Base-by-base conservation (phyloP, 306 rosid species). In the Cicer yamashitae region DNA sequence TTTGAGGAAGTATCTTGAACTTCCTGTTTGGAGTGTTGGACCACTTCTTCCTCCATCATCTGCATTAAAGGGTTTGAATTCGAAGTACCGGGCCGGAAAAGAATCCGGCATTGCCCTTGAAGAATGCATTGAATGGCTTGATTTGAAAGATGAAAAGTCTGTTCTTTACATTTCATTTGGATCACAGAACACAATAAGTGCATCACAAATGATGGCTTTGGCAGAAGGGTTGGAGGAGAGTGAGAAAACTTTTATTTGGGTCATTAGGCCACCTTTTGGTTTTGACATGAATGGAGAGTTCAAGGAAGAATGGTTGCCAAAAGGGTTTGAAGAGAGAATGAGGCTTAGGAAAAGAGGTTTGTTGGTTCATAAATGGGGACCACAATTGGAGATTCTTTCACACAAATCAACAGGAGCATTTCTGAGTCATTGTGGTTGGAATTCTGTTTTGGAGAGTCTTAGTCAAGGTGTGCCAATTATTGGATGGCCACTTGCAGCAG, bases 381-480 rank as follows among this genome's bases (percentile, higher is more conserved):
- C 96, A 7, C 97, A 91, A 7, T 61, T 88, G 88, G 96, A 89
- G 74, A 93, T 93, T 52, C 60, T 93, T 1, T 71, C 89, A 1
- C 97, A 93, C 76, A 67, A 34, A 14, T 76, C 91, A 7, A 78
- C 83, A 0, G 89, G 93, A 1, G 96, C 81, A 1, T 91, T 93
- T 77, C 61, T 93, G 15, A 88, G 97, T 60, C 97, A 93, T n/a
- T 93, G 98, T 61, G 97, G 97, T 6, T 91, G 97, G 97, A 93
- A 91, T 52, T 93, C 97, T 5, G 84, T 88, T 67, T 43, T 88
- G 87, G 98, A 91, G 78, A 89, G 97, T 39, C 83, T 93, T 8
- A 76, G 91, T 70, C 18, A 78, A 10, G 98, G 98, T 0, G 93
- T 91, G n/a, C 96, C 97, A 0, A 75, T 93, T 0, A 83, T 91